Evolutionary conservation across 805 yeast genomes (phyloP), one percentile per base, ranked within the genome.

Genomic region (Debaryomyces hansenii): DNA sequence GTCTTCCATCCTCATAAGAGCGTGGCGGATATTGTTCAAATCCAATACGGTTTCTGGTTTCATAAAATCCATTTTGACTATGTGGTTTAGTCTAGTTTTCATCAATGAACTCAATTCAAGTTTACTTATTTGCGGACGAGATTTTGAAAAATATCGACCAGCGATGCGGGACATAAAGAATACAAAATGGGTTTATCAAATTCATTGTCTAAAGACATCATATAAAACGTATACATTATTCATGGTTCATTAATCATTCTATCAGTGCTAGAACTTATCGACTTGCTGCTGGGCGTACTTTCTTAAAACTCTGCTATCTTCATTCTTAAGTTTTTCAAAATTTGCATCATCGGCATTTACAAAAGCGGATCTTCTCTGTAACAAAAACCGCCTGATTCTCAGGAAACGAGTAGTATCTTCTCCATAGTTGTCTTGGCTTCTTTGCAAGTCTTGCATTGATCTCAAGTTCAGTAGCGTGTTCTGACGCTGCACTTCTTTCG

Each of bases 1-100:
- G 66, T 94, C 98, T 62, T 94, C 99, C 97, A 94, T 90, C 45
- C 96, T 81, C 34, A 91, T 84, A 40, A 94, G 74, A 14, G 89
- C 86, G 49, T 80, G 83, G 51, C 99, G 82, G 58, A 94, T 94
- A 67, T 94, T 90, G 56, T 72, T 74, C 48, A 94, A 72, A 58
- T 90, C 80, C 42, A 94, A 76, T 5, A 89, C 96, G 0, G 95
- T 80, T 41, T 85, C 86, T 14, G 96, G 94, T 54, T 83, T 81
- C 63, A 79, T 78, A 65, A 90, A 91, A 68, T 91, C 95, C 96
- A 91, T 90, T 15, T 29, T 53, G 44, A 27, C 8, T 56, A 20
- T 16, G 21, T 24, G 27, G 18, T 11, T 21, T 39, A 41, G 12
- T 12, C 7, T 37, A 10, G n/a, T 28, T 8, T 14, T 20, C 6